phyloP scores from a whole-genome alignment of 2,329 filamentous ascomycete species.

The Trichoderma aggressivum region DNA sequence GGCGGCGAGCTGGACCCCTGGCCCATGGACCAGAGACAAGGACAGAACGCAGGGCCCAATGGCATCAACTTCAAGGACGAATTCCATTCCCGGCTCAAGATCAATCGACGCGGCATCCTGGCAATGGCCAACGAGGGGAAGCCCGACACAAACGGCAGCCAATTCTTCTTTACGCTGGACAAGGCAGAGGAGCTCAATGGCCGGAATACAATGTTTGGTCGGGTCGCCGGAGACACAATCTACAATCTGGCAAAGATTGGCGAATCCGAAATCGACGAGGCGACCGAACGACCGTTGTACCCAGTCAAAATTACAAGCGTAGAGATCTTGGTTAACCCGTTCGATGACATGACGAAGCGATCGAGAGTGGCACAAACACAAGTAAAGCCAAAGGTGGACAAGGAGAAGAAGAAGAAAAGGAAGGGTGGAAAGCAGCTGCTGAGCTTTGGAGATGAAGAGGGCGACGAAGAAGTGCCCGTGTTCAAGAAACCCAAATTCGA shows the following conservation, averaged over 20 bases:
- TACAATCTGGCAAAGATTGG: slow-evolving; percentile 95
- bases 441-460: slow-evolving; percentile 73
- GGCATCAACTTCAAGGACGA: slow-evolving; percentile 74
- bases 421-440: slow-evolving; percentile 73
- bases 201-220: slow-evolving; percentile 90
- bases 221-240: slow-evolving; percentile 89
- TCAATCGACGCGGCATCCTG: slow-evolving; percentile 82
- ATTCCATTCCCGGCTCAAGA: slow-evolving; percentile 87
- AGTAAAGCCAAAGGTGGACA: slow-evolving; percentile 39
- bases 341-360: slow-evolving; percentile 74
- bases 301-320: slow-evolving; percentile 72
- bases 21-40: slow-evolving; percentile 64
- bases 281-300: slow-evolving; percentile 79
- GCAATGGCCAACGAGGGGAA: slow-evolving; percentile 92
- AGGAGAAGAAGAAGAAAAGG: slow-evolving; percentile 64
- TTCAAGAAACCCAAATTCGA: slow-evolving; percentile 78
- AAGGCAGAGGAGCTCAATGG: slow-evolving; percentile 81
- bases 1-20: slow-evolving; percentile 69
- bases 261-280: slow-evolving; percentile 76
- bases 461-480: slow-evolving; percentile 50
- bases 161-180: slow-evolving; percentile 94
- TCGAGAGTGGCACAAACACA: slow-evolving; percentile 51
- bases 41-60: slow-evolving; percentile 56
- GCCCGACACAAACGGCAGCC: slow-evolving; percentile 81
- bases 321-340: slow-evolving; percentile 78